Base-by-base conservation (phyloP, 164 flowering plant species). In the Dillenia turbinata region DNA sequence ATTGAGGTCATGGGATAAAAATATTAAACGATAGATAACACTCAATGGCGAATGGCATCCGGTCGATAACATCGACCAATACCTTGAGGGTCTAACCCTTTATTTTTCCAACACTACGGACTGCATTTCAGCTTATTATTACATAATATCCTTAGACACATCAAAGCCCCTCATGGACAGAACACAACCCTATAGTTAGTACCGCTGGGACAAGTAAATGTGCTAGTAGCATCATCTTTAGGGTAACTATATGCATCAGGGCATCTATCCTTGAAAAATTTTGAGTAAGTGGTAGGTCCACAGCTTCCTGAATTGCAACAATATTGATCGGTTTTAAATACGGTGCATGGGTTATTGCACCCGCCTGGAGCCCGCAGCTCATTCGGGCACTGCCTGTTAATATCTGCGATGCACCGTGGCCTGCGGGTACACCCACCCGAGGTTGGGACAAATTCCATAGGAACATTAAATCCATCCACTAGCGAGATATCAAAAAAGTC, bases 221-320 rank as follows among this genome's bases (percentile, higher is more conserved):
- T 71, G 75, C 87, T 81, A 1, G 85, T 73, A 0, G 60, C 59
- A 53, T 85, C 89, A 69, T 83, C 87, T 63, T 77, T 56, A 5
- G 89, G 85, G 58, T 79, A 85, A 47, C 85, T 85, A 51, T 82
- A 81, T 12, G 87, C 81, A 69, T 77, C 82, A 0, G 75, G 81
- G 67, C 89, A 85, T 65, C 82, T 63, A 0, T 16, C 47, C 72
- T 84, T 84, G 68, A 84, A 84, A 52, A 70, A 84, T 69, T 64
- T 75, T 0, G 89, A 85, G 53, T 47, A 71, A 45, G 44, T 9
- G 0, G 86, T 84, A 0, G 89, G 77, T 4, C 57, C 68, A 63
- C 86, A 80, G 40, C 22, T 73, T 0, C 70, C 76, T 1, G 70
- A 33, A 24, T 24, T 75, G 71, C 86, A 80, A 44, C 89, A 84